A percentile compares a stretch with the other conserved stretches of the same genome.
These are phyloP conservation scores for Sesbania bispinosa DNA, from an alignment of 306 rosid genomes.

Conservation along the genomic window DNA sequence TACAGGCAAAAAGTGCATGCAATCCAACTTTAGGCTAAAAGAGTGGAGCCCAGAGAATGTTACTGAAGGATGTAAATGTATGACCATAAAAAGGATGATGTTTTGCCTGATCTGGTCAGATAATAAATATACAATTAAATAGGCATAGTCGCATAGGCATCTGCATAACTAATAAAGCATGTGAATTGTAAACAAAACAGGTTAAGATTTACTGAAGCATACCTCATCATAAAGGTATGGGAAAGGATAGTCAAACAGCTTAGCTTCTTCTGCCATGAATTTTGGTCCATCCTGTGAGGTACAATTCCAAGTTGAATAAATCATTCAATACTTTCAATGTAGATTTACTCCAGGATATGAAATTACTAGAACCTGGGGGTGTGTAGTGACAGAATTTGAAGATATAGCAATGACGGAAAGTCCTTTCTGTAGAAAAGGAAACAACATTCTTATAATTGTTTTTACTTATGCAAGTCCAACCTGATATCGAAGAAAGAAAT, in stretches of 20 bases:
- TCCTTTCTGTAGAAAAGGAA: constrained; percentile 61
- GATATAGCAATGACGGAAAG: constrained; percentile 81
- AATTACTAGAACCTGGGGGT: constrained; percentile 74
- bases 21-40: background rate
- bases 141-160: constrained; percentile 23
- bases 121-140: background rate
- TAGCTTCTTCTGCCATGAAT: constrained; percentile 90
- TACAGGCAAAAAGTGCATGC: constrained; percentile 2
- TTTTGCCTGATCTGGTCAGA: background rate
- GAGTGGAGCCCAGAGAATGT: background rate
- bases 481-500: constrained; percentile 5
- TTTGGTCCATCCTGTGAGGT: constrained; percentile 90
- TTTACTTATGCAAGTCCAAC: background rate
- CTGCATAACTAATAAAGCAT: background rate
- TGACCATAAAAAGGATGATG: background rate
- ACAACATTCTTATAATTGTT: constrained; percentile 3
- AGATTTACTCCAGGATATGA: constrained; percentile 36
- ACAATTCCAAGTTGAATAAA: constrained; percentile 38
- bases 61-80: background rate
- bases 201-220: constrained; percentile 1
- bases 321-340: constrained; percentile 33
- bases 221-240: constrained; percentile 94
- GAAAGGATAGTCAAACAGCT: constrained; percentile 69
- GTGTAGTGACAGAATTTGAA: constrained; percentile 78
- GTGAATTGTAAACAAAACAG: background rate